A percentile compares a stretch with the other conserved stretches of the same genome.
Conservation (phyloP, 164 flowering plant species). For the Tetracentron sinense region DNA sequence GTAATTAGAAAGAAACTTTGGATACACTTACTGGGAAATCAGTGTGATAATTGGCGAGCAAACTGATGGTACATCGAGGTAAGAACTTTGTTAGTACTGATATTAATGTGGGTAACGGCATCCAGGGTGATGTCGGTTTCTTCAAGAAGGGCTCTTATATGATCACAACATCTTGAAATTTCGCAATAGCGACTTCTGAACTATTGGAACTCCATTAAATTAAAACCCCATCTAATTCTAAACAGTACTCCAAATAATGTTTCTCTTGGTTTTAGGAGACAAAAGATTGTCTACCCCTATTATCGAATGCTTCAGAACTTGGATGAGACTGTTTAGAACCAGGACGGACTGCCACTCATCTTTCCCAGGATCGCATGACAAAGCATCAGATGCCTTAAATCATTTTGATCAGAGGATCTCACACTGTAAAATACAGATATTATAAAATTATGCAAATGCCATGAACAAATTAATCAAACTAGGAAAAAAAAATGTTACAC, state of each 20-base stretch:
- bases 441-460: too few species aligned
- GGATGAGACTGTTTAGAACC: constrained; percentile 60
- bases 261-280: constrained; percentile 48
- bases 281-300: constrained; percentile 57
- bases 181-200: too few species aligned
- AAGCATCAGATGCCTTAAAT: constrained; percentile 53
- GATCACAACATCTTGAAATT: too few species aligned
- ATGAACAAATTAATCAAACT: too few species aligned
- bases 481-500: neutral
- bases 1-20: too few species aligned
- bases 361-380: constrained; percentile 80
- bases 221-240: too few species aligned
- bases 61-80: constrained; percentile 20
- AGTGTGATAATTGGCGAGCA: constrained; percentile 31
- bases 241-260: constrained; percentile 59
- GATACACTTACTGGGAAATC: constrained; percentile 33
- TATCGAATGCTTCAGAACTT: constrained; percentile 62
- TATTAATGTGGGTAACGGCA: constrained; percentile 45
- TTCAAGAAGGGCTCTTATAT: too few species aligned
- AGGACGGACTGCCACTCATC: constrained; percentile 41
- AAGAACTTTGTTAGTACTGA: constrained; percentile 37
- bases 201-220: too few species aligned
- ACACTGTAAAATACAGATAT: constrained; percentile 40
- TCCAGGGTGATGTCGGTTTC: constrained; percentile 61
- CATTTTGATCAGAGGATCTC: constrained; percentile 42